Conservation (phyloP, 2,329 filamentous ascomycete genomes). For the Sporothrix variecibatus region DNA sequence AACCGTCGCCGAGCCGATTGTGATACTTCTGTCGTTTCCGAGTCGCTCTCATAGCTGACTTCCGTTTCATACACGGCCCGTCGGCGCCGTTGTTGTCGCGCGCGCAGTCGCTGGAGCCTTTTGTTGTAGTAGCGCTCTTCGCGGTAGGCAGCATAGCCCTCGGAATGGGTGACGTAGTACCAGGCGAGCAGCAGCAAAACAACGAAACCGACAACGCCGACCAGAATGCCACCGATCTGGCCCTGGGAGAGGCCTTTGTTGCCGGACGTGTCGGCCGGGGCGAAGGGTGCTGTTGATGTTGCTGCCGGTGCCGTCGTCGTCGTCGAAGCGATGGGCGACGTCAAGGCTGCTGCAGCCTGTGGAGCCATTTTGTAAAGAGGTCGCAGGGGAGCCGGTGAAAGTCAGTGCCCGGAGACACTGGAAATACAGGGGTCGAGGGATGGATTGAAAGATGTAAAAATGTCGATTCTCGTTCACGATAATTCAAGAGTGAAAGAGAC, state of each 20-base stretch:
- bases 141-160: conserved; percentile 11
- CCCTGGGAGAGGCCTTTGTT: conserved; percentile 29
- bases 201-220: conserved; percentile 44
- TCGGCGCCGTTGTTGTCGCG: not conserved
- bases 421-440: not conserved
- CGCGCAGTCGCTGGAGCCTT: not conserved
- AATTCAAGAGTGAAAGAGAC: not conserved
- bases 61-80: not conserved
- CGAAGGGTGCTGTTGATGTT: not conserved
- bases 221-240: conserved; percentile 47
- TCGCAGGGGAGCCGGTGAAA: not conserved
- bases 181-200: conserved; percentile 39
- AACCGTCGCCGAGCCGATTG: not conserved
- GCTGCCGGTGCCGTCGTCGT: not conserved
- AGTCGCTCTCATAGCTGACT: not conserved
- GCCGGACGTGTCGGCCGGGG: not conserved
- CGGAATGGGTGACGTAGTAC: conserved; percentile 36
- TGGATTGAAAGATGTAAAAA: not conserved
- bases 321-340: not conserved
- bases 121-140: not conserved
- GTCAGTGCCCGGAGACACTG: not conserved
- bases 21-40: not conserved
- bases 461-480: not conserved
- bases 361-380: not conserved
- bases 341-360: not conserved